Percentiles rank a stretch among this genome's conserved stretches.
These are phyloP conservation scores for Trichophyton rubrum DNA, from an alignment of 2,329 filamentous ascomycete species.

Conservation along the genomic window DNA sequence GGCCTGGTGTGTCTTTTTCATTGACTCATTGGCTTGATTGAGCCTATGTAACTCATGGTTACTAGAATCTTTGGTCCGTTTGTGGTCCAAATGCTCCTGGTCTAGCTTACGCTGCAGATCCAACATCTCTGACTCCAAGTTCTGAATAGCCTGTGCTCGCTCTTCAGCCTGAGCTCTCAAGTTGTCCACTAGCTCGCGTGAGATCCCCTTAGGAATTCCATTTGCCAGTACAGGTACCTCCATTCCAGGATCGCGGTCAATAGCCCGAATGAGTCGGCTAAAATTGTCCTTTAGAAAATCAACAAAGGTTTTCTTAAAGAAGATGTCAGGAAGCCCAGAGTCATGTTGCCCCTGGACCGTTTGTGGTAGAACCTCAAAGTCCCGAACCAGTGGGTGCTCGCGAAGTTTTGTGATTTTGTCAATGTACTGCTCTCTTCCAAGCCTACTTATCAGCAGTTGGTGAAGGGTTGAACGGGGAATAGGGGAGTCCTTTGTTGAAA, in stretches of 20 bases:
- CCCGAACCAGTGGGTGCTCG: slow-evolving; percentile 63
- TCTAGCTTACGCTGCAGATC: slow-evolving; percentile 45
- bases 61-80: slow-evolving; percentile 49
- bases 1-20: slow-evolving; percentile 58
- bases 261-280: slow-evolving; percentile 65
- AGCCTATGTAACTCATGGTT: slow-evolving; percentile 45
- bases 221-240: slow-evolving; percentile 72
- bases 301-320: slow-evolving; percentile 74
- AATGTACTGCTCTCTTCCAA: slow-evolving; percentile 79
- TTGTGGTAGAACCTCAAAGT: slow-evolving; percentile 78
- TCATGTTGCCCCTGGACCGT: slow-evolving; percentile 44
- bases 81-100: slow-evolving; percentile 62
- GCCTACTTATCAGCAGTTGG: slow-evolving; percentile 58
- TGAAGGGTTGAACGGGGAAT: slow-evolving; percentile 71
- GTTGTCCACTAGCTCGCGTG: slow-evolving; percentile 82
- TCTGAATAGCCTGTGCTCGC: slow-evolving; percentile 49
- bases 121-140: slow-evolving; percentile 44
- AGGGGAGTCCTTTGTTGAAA: slow-evolving; percentile 93
- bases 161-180: slow-evolving; percentile 66
- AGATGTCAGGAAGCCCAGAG: slow-evolving; percentile 60
- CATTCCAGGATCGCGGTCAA: slow-evolving; percentile 80
- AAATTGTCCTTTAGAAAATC: slow-evolving; percentile 96
- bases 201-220: slow-evolving; percentile 76
- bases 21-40: slow-evolving; percentile 55
- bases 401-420: slow-evolving; percentile 68